Percentiles rank a stretch among this genome's conserved stretches.
phyloP scores from a whole-genome alignment of 495 filamentous ascomycete genomes.

The Pyronema domesticum region DNA sequence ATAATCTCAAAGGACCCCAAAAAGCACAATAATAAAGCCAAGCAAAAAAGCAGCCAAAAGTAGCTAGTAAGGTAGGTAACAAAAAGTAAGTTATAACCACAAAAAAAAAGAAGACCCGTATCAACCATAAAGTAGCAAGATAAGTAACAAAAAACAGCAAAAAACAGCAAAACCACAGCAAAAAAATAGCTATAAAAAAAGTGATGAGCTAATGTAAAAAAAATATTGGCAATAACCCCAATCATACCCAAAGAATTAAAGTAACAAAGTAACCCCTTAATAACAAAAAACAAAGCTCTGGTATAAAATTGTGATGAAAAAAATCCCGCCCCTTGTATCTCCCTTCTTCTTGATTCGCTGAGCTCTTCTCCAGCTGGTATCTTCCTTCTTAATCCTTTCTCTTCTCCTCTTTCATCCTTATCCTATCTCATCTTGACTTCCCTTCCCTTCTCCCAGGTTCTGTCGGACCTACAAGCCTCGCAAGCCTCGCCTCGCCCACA shows the following conservation, averaged over 20 bases:
- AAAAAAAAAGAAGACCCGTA: neutral
- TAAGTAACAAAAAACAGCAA: neutral
- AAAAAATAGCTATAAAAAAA: neutral
- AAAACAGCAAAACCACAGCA: neutral
- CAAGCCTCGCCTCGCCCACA: slow-evolving; percentile 1
- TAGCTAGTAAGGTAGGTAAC: too few species aligned
- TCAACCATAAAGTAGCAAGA: neutral
- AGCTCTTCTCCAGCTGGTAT: too few species aligned
- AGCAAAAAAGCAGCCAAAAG: neutral
- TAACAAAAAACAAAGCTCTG: neutral
- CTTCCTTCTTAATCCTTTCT: too few species aligned
- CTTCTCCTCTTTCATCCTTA: neutral
- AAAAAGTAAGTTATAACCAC: neutral
- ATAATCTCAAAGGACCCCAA: too few species aligned
- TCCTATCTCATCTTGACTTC: slow-evolving; percentile 2
- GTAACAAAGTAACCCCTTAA: slow-evolving; percentile 2
- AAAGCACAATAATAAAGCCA: too few species aligned
- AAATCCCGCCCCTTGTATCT: neutral
- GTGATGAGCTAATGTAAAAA: neutral
- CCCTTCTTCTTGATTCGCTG: too few species aligned
- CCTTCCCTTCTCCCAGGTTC: too few species aligned
- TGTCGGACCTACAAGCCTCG: neutral
- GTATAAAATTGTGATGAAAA: neutral
- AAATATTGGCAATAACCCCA: neutral
- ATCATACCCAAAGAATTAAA: slow-evolving; percentile 12